phyloP scores from a whole-genome alignment of 805 yeast genomes.

The Candida sphagnicola region DNA sequence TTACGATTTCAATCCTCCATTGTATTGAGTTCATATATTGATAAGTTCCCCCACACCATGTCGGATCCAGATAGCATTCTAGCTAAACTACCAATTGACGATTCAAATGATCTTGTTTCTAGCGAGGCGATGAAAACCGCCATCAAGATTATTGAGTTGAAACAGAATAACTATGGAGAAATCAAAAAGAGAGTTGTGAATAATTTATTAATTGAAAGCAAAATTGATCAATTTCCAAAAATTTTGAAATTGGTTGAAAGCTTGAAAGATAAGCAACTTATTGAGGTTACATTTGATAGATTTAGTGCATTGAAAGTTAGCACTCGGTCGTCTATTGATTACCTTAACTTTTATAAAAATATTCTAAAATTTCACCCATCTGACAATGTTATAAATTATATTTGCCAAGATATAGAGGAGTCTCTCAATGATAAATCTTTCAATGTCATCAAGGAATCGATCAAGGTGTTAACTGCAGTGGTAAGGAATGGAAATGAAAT shows the following conservation, averaged over 20 bases:
- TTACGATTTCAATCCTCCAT: conserved; percentile 51
- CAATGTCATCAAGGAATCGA: conserved; percentile 24
- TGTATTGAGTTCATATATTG: conserved; percentile 31
- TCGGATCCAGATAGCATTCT: conserved; percentile 7
- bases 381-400: conserved; percentile 13
- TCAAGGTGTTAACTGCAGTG: conserved; percentile 9
- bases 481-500: neutral
- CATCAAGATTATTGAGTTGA: conserved; percentile 2
- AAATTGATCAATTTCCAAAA: conserved; percentile 18
- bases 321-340: conserved; percentile 22
- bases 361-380: conserved; percentile 20
- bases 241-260: conserved; percentile 25
- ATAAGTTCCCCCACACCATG: conserved; percentile 26
- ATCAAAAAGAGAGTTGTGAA: conserved; percentile 23
- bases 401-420: conserved; percentile 19
- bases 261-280: conserved; percentile 16
- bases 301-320: conserved; percentile 15
- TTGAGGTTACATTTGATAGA: conserved; percentile 13
- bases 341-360: conserved; percentile 22
- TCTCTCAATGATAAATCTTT: conserved; percentile 22
- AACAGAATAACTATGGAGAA: neutral
- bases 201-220: conserved; percentile 18
- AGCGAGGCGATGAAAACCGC: conserved; percentile 43
- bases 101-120: conserved; percentile 48
- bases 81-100: conserved; percentile 25